Evolutionary conservation across 139 green algal species (phyloP).

Genomic region (Raphidocelis subcapitata): DNA sequence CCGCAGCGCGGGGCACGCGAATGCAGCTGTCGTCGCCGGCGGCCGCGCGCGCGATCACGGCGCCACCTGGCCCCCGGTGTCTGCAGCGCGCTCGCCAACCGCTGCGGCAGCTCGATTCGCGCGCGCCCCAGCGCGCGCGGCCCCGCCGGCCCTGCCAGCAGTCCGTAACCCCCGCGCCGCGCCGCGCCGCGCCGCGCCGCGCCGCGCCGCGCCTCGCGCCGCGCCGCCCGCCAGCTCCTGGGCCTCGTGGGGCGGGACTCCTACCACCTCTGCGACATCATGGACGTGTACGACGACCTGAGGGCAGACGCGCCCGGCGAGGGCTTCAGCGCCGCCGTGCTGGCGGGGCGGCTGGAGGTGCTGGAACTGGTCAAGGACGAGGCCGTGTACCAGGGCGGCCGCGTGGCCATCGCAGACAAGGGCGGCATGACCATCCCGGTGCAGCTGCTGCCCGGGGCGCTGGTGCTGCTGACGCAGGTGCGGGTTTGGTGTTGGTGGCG

Average conservation of each 20-base stretch:
- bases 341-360: slow-evolving; percentile 19
- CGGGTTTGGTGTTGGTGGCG: no score
- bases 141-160: background rate
- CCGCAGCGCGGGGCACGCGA: no score
- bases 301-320: background rate
- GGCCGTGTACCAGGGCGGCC: slow-evolving; percentile 16
- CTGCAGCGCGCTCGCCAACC: no score
- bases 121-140: no score
- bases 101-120: no score
- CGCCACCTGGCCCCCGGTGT: no score
- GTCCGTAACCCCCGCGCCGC: background rate
- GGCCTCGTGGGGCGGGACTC: slow-evolving; percentile 21
- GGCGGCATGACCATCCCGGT: background rate
- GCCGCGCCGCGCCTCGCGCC: background rate
- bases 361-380: slow-evolving; percentile 22
- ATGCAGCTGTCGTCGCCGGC: no score
- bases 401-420: slow-evolving; percentile 3
- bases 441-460: background rate
- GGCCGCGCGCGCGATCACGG: no score
- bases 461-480: background rate
- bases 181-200: background rate
- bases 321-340: slow-evolving; percentile 17
- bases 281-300: slow-evolving; percentile 17
- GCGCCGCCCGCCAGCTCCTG: slow-evolving; percentile 16
- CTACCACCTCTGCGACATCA: slow-evolving; percentile 30